Percentiles rank a stretch among this genome's conserved stretches.
Evolutionary conservation across 768 basidiomycete species (phyloP).

Genomic region (Psilocybe cubensis): DNA sequence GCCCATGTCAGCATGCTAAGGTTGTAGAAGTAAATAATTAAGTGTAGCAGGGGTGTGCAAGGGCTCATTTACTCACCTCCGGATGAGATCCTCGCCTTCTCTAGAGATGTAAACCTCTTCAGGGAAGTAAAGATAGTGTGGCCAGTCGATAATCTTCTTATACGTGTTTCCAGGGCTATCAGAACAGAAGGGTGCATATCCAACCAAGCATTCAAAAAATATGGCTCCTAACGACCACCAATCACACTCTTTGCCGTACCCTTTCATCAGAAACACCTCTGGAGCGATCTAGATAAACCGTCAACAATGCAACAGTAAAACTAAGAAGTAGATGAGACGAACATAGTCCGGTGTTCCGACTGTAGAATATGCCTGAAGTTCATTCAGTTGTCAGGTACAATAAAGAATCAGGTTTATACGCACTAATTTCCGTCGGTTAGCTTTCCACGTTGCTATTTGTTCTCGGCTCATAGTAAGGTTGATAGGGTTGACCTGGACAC

Average conservation of each 20-base stretch:
- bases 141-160: conserved; percentile 98
- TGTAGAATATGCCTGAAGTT: conserved; percentile 87
- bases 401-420: conserved; percentile 21
- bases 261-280: conserved; percentile 96
- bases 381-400: conserved; percentile 3
- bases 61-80: conserved; percentile 53
- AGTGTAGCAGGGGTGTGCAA: not conserved
- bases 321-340: conserved; percentile 33
- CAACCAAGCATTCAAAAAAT: conserved; percentile 98
- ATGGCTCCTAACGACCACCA: conserved; percentile 99
- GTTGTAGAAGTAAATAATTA: conserved; percentile 1
- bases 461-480: conserved; percentile 97
- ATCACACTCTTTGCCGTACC: conserved; percentile 98
- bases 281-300: conserved; percentile 82
- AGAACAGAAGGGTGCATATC: conserved; percentile 97
- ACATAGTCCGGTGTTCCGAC: conserved; percentile 67
- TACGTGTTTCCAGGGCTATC: conserved; percentile 98
- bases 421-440: conserved; percentile 94
- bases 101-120: conserved; percentile 93
- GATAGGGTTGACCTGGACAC: conserved; percentile 97
- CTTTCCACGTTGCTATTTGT: conserved; percentile 99
- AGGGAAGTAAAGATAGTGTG: conserved; percentile 87
- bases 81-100: conserved; percentile 90
- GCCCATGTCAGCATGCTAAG: conserved; percentile 85
- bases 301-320: not conserved